These are phyloP conservation scores for Pseudomonodictys pantanalensis DNA, from an alignment of 495 filamentous ascomycete species.

Conservation along the genomic window DNA sequence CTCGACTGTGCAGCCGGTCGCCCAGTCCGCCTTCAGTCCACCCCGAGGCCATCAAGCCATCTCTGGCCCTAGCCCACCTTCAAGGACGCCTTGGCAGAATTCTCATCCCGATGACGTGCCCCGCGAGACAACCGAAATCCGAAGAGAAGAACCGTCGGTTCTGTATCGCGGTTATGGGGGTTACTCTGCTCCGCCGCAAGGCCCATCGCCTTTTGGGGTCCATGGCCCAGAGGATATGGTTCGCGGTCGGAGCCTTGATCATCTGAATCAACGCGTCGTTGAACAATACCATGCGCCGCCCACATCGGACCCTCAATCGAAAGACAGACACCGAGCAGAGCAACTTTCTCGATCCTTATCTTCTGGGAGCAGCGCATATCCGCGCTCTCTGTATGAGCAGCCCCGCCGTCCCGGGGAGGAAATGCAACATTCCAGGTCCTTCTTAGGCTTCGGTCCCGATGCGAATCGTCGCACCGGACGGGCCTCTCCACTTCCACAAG, in stretches of 20 bases:
- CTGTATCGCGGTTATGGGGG: conserved; percentile 24
- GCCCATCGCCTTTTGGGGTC: conserved; percentile 3
- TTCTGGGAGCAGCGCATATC: conserved; percentile 21
- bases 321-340: conserved; percentile 25
- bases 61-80: background rate
- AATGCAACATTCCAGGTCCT: conserved; percentile 30
- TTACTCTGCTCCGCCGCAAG: conserved; percentile 14
- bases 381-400: conserved; percentile 24
- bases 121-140: conserved; percentile 18
- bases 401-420: conserved; percentile 34
- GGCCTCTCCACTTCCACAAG: conserved; percentile 79
- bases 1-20: conserved; percentile 33
- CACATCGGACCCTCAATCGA: conserved; percentile 29
- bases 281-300: conserved; percentile 31
- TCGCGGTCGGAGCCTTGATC: conserved; percentile 26
- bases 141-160: conserved; percentile 19
- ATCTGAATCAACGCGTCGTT: conserved; percentile 17
- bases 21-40: conserved; percentile 35
- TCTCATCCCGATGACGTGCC: conserved; percentile 9
- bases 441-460: conserved; percentile 58
- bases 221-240: conserved; percentile 24
- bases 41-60: conserved; percentile 14
- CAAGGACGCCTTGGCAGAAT: conserved; percentile 15
- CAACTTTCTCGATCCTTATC: conserved; percentile 28
- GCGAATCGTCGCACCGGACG: conserved; percentile 61